These are phyloP conservation scores for Komagataella pseudopastoris DNA, from an alignment of 805 yeast genomes.

Conservation along the genomic window DNA sequence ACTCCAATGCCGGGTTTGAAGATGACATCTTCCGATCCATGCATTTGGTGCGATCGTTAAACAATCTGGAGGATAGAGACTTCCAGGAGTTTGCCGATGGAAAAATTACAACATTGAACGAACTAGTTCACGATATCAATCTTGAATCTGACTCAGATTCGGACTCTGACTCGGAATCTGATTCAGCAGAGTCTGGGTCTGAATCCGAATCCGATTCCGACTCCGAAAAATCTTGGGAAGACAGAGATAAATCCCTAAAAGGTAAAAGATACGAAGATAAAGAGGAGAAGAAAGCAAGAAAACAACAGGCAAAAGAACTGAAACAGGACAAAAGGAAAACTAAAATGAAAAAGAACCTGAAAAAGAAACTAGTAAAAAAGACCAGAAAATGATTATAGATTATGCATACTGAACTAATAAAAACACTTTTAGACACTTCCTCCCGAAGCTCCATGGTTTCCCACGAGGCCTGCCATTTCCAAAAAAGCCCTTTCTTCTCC, in stretches of 20 bases:
- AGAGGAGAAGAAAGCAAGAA: constrained; percentile 62
- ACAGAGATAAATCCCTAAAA: constrained; percentile 24
- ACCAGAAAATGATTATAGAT: constrained; percentile 5
- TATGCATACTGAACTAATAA: neutral
- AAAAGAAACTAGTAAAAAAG: constrained; percentile 61
- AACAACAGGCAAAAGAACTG: constrained; percentile 63
- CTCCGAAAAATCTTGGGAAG: constrained; percentile 25
- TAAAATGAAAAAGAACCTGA: constrained; percentile 72
- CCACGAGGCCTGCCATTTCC: constrained; percentile 67
- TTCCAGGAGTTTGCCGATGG: constrained; percentile 70
- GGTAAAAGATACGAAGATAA: constrained; percentile 77
- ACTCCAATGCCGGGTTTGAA: constrained; percentile 40
- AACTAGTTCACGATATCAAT: constrained; percentile 29
- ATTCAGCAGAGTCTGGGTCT: constrained; percentile 15
- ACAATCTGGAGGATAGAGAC: constrained; percentile 84
- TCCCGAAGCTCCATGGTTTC: constrained; percentile 27
- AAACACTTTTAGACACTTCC: constrained; percentile 26
- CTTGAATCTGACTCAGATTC: constrained; percentile 10
- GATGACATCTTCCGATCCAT: constrained; percentile 82
- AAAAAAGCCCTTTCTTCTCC: constrained; percentile 78
- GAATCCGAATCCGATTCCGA: constrained; percentile 14
- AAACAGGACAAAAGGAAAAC: constrained; percentile 69
- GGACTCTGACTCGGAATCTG: constrained; percentile 16
- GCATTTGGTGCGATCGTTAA: constrained; percentile 65
- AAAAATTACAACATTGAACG: constrained; percentile 63